A percentile compares a stretch with the other conserved stretches of the same genome.
Evolutionary conservation across 768 basidiomycete species (phyloP).

Genomic region (Candolleomyces efflorescens): DNA sequence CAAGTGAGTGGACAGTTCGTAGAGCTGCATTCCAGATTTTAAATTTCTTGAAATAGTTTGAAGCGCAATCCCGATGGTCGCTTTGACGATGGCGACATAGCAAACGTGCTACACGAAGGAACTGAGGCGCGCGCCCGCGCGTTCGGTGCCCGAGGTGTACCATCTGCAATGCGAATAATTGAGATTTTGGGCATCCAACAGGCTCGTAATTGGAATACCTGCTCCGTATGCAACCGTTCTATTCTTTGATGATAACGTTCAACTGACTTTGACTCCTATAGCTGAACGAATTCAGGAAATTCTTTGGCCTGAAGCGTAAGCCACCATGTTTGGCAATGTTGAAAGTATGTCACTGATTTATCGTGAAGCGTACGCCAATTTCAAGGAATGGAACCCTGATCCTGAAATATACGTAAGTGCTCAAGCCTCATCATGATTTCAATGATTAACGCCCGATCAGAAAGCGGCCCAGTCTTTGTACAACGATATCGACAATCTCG

Average conservation of each 20-base stretch:
- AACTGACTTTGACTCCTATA: conserved; percentile 16
- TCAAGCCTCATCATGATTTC: neutral
- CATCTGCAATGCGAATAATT: conserved; percentile 58
- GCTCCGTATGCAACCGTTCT: conserved; percentile 46
- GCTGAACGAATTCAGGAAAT: conserved; percentile 71
- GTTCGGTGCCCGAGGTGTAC: conserved; percentile 67
- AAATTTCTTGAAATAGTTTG: conserved; percentile 29
- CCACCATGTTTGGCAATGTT: neutral
- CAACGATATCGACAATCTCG: conserved; percentile 71
- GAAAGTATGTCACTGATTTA: conserved; percentile 1
- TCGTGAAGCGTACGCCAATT: conserved; percentile 50
- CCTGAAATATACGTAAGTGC: conserved; percentile 47
- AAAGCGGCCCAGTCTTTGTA: conserved; percentile 63
- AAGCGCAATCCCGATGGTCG: conserved; percentile 46
- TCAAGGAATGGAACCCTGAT: conserved; percentile 72
- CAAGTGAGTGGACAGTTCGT: conserved; percentile 29
- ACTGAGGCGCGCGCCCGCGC: conserved; percentile 57
- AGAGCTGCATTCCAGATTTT: neutral
- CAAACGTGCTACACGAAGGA: conserved; percentile 56
- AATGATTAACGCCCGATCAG: conserved; percentile 25
- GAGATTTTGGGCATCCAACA: conserved; percentile 70
- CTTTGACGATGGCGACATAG: conserved; percentile 63
- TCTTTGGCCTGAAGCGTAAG: conserved; percentile 66
- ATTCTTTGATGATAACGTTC: neutral
- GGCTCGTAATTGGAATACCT: conserved; percentile 64